A percentile compares a stretch with the other conserved stretches of the same genome.
These are phyloP conservation scores for Phytopythium sindhum DNA, from an alignment of 352 stramenopile genomes.

Conservation along the genomic window DNA sequence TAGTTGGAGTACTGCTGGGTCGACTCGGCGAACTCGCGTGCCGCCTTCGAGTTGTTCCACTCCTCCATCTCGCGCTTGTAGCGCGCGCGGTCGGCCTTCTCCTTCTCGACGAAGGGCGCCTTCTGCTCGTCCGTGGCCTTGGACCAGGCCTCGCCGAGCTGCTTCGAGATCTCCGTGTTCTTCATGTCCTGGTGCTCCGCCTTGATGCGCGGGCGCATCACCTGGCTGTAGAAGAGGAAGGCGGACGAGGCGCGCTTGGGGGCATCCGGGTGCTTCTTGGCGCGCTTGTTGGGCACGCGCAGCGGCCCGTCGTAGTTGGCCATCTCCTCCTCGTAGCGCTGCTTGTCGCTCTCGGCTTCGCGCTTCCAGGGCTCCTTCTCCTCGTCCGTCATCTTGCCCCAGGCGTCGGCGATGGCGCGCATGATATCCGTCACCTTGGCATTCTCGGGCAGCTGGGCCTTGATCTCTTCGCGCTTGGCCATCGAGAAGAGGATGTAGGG, in stretches of 20 bases:
- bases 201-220: constrained; percentile 89
- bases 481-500: constrained; percentile 93
- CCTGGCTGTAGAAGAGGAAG: constrained; percentile 94
- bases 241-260: constrained; percentile 93
- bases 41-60: constrained; percentile 84
- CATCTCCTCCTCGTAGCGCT: constrained; percentile 94
- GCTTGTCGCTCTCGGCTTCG: constrained; percentile 91
- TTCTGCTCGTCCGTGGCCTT: constrained; percentile 91
- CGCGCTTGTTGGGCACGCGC: constrained; percentile 90
- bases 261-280: constrained; percentile 93
- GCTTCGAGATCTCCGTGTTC: constrained; percentile 95
- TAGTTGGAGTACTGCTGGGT: constrained; percentile 84
- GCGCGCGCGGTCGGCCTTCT: constrained; percentile 86
- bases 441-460: constrained; percentile 77
- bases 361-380: constrained; percentile 93
- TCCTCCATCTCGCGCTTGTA: constrained; percentile 94
- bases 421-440: constrained; percentile 91
- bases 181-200: constrained; percentile 92
- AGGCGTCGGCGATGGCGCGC: constrained; percentile 88
- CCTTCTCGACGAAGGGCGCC: constrained; percentile 89
- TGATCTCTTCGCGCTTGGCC: constrained; percentile 90
- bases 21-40: constrained; percentile 80
- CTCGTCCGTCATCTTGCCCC: constrained; percentile 87
- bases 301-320: constrained; percentile 89
- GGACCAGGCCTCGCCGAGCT: constrained; percentile 91